Percentiles rank a stretch among this genome's conserved stretches.
Evolutionary conservation across 2,329 filamentous ascomycete species (phyloP).

Genomic region (Dothistroma septosporum): DNA sequence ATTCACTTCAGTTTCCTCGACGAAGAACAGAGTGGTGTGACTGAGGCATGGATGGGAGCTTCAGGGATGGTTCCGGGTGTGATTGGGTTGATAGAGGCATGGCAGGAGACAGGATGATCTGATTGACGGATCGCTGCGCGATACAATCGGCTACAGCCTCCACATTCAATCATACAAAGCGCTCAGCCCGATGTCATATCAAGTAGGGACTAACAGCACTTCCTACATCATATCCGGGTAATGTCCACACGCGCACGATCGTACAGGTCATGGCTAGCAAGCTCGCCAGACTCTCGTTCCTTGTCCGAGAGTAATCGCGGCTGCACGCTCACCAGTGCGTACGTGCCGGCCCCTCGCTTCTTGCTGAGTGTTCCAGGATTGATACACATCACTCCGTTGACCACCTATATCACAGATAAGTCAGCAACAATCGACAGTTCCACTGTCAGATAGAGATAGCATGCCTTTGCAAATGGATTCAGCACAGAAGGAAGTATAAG

Average conservation of each 20-base stretch:
- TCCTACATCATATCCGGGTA: conserved; percentile 59
- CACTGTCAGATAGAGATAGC: conserved; percentile 22
- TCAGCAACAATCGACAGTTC: conserved; percentile 13
- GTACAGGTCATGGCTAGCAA: conserved; percentile 72
- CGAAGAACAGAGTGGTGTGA: conserved; percentile 53
- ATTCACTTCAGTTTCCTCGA: conserved; percentile 76
- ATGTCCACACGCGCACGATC: conserved; percentile 84
- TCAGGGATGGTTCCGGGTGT: conserved; percentile 52
- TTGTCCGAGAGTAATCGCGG: conserved; percentile 58
- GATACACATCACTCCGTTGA: conserved; percentile 83
- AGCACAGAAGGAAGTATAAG: conserved; percentile 77
- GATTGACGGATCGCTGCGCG: background rate
- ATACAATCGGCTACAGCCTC: too few relatives aligned
- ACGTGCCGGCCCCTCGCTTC: conserved; percentile 78
- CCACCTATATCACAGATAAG: conserved; percentile 56
- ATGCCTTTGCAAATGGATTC: conserved; percentile 82
- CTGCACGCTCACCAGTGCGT: conserved; percentile 71
- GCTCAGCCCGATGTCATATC: background rate
- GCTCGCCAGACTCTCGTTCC: conserved; percentile 52
- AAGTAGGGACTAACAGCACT: background rate
- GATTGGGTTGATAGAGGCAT: conserved; percentile 44
- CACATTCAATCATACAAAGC: background rate
- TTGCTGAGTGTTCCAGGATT: conserved; percentile 89
- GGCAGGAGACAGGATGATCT: conserved; percentile 37
- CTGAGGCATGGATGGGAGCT: conserved; percentile 55